A percentile compares a stretch with the other conserved stretches of the same genome.
Conservation (phyloP, 352 stramenopile genomes). For the Detonula confervacea region DNA sequence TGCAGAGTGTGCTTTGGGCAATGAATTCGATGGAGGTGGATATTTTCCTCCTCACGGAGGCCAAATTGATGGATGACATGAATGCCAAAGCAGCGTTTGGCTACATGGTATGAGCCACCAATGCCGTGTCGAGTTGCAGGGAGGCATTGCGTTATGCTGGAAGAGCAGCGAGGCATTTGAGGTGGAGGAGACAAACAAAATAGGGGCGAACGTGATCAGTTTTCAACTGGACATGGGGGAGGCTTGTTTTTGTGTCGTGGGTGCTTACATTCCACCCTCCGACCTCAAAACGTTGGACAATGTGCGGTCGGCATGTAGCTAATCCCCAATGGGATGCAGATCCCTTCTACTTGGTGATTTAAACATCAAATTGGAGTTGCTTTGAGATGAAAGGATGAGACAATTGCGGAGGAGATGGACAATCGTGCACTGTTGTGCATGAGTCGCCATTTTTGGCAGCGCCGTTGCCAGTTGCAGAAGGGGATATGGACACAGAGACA, state of each 20-base stretch:
- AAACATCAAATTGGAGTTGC: not conserved
- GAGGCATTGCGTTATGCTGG: too few relatives aligned
- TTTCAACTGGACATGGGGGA: not conserved
- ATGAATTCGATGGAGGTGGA: not conserved
- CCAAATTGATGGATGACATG: not conserved
- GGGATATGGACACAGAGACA: too few relatives aligned
- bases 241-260: too few relatives aligned
- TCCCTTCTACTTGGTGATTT: not conserved
- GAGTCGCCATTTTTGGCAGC: not conserved
- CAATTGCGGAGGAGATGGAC: not conserved
- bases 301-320: not conserved
- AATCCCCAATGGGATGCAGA: not conserved
- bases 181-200: not conserved
- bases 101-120: too few relatives aligned
- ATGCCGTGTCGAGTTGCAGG: too few relatives aligned
- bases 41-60: not conserved
- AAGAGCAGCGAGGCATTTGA: too few relatives aligned
- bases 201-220: not conserved
- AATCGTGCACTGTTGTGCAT: not conserved
- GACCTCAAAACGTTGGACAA: not conserved
- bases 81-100: not conserved
- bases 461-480: too few relatives aligned
- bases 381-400: not conserved
- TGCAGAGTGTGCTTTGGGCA: not conserved
- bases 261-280: not conserved